A percentile compares a stretch with the other conserved stretches of the same genome.
These are phyloP conservation scores for Lepidium aucheri DNA, from an alignment of 345 rosid genomes.

Conservation along the genomic window DNA sequence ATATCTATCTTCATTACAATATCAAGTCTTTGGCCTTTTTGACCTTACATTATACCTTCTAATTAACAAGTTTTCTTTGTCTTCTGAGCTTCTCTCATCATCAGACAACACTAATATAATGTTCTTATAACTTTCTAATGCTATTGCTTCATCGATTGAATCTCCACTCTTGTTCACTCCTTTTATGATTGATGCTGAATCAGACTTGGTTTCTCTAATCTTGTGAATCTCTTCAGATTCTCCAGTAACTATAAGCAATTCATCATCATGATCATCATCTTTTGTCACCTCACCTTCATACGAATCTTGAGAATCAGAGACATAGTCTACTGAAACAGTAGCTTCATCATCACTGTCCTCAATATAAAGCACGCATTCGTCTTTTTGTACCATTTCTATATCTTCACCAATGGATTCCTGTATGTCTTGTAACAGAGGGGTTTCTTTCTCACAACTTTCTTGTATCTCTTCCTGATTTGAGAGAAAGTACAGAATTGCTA, in stretches of 20 bases:
- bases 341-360: conserved; percentile 28
- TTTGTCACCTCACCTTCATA: conserved; percentile 1
- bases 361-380: not conserved
- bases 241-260: conserved; percentile 7
- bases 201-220: conserved; percentile 2
- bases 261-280: not conserved
- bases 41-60: conserved; percentile 7
- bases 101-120: conserved; percentile 23
- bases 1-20: not conserved
- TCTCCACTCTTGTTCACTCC: not conserved
- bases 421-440: conserved; percentile 23
- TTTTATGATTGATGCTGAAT: not conserved
- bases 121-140: no score
- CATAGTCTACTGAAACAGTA: conserved; percentile 12
- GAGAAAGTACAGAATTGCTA: not conserved
- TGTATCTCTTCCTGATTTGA: conserved; percentile 50
- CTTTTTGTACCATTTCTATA: conserved; percentile 3
- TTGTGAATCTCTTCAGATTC: not conserved
- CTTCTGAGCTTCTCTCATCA: conserved; percentile 19
- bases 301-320: conserved; percentile 18
- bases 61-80: not conserved
- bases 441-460: conserved; percentile 27
- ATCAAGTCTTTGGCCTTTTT: conserved; percentile 9
- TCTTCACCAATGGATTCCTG: not conserved
- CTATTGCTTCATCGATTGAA: no score